Conservation (phyloP, 768 basidiomycete genomes). For the Hortiboletus flavorubellus region DNA sequence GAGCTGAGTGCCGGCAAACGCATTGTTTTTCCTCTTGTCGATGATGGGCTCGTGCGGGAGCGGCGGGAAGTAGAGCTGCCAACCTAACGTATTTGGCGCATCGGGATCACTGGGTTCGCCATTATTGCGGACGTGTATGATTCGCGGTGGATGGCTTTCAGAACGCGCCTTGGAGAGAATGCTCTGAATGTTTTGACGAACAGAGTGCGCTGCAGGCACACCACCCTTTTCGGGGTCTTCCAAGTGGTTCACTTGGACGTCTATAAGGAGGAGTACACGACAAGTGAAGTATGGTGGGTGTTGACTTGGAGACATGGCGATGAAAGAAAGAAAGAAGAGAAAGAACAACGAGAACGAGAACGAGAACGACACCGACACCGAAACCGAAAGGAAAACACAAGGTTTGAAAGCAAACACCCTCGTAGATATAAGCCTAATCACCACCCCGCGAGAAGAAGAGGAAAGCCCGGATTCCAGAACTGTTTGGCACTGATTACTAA, state of each 20-base stretch:
- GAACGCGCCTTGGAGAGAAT: constrained; percentile 52
- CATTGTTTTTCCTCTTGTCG: constrained; percentile 70
- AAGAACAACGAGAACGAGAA: neutral
- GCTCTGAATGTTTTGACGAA: constrained; percentile 45
- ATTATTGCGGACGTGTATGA: constrained; percentile 66
- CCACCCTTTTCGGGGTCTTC: constrained; percentile 46
- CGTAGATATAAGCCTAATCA: constrained; percentile 14
- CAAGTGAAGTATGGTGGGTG: constrained; percentile 16
- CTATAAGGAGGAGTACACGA: constrained; percentile 57
- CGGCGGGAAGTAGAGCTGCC: constrained; percentile 58
- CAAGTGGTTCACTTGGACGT: constrained; percentile 54
- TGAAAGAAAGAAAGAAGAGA: neutral
- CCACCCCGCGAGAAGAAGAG: constrained; percentile 1
- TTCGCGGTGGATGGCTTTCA: constrained; percentile 46
- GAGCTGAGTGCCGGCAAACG: constrained; percentile 59
- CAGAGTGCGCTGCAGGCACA: constrained; percentile 43
- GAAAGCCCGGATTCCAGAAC: neutral
- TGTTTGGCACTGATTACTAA: constrained; percentile 11
- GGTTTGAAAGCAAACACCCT: neutral
- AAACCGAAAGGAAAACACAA: neutral
- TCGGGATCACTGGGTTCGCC: constrained; percentile 62
- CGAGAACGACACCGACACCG: too few species aligned
- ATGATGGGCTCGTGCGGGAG: constrained; percentile 50
- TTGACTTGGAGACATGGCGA: constrained; percentile 23
- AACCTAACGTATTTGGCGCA: constrained; percentile 52